Conservation (phyloP, 2,329 filamentous ascomycete species). For the Phyllosticta citribraziliensis region DNA sequence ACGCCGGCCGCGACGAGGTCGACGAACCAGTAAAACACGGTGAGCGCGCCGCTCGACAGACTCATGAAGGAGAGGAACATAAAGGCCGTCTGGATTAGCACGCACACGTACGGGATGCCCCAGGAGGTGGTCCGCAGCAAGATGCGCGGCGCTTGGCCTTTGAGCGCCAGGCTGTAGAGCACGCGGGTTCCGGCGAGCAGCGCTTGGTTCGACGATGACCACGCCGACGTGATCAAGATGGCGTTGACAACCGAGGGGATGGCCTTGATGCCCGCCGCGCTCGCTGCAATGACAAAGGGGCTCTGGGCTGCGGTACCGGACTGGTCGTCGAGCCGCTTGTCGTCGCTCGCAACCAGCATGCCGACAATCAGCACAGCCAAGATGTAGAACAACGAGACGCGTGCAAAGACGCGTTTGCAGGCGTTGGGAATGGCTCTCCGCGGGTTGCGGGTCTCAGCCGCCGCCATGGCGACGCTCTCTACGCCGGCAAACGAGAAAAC, state of each 20-base stretch:
- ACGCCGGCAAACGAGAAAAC: constrained; percentile 44
- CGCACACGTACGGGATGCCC: constrained; percentile 66
- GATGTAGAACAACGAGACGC: constrained; percentile 72
- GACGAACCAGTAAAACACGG: constrained; percentile 57
- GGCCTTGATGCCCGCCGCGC: constrained; percentile 42
- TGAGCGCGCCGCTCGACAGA: constrained; percentile 54
- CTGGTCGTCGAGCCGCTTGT: constrained; percentile 46
- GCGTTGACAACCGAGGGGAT: constrained; percentile 52
- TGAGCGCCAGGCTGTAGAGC: constrained; percentile 43
- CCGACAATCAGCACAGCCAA: constrained; percentile 64
- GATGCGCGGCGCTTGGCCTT: constrained; percentile 44
- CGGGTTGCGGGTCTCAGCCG: constrained; percentile 46
- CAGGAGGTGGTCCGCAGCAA: constrained; percentile 49
- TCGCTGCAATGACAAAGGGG: constrained; percentile 55
- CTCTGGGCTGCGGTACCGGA: constrained; percentile 50
- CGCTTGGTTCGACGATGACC: constrained; percentile 47
- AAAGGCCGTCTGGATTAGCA: constrained; percentile 55
- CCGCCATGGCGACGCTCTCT: constrained; percentile 46
- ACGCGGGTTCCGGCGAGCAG: constrained; percentile 45
- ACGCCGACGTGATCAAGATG: constrained; percentile 43
- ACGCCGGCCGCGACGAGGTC: constrained; percentile 53
- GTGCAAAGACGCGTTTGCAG: constrained; percentile 72
- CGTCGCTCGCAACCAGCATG: constrained; percentile 56
- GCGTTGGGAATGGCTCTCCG: constrained; percentile 53
- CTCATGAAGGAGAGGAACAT: constrained; percentile 66